Conservation (phyloP, 441 rosid species). For the Jatropha multifida region DNA sequence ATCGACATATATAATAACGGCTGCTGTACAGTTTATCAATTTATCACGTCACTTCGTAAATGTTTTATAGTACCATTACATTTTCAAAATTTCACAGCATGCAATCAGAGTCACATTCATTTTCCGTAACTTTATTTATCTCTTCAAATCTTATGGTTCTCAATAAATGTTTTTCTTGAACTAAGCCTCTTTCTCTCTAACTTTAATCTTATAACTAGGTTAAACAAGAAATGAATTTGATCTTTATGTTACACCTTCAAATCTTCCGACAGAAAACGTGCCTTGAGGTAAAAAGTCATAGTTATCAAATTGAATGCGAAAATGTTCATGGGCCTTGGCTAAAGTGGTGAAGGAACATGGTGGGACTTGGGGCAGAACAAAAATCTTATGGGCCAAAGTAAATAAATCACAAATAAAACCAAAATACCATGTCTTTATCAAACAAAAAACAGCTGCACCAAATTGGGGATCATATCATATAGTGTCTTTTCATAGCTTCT, state of each 20-base stretch:
- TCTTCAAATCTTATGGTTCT: neutral
- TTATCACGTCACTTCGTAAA: neutral
- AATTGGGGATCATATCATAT: neutral
- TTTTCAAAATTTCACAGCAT: neutral
- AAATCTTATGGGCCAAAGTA: neutral
- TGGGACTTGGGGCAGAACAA: neutral
- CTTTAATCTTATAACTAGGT: neutral
- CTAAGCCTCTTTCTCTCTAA: neutral
- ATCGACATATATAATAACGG: neutral
- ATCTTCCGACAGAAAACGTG: neutral
- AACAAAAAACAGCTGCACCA: neutral
- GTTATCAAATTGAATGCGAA: constrained; percentile 1
- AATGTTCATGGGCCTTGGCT: neutral
- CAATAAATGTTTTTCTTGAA: neutral
- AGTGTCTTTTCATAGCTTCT: neutral
- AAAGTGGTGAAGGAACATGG: neutral
- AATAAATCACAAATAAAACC: neutral
- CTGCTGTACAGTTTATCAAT: neutral
- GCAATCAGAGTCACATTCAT: neutral
- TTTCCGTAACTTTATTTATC: neutral
- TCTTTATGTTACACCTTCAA: neutral
- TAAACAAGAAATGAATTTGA: neutral
- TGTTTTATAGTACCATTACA: neutral
- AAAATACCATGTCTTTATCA: neutral
- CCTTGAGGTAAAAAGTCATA: too few species aligned